These are phyloP conservation scores for Mycena alexandri DNA, from an alignment of 768 basidiomycete genomes.

Conservation along the genomic window DNA sequence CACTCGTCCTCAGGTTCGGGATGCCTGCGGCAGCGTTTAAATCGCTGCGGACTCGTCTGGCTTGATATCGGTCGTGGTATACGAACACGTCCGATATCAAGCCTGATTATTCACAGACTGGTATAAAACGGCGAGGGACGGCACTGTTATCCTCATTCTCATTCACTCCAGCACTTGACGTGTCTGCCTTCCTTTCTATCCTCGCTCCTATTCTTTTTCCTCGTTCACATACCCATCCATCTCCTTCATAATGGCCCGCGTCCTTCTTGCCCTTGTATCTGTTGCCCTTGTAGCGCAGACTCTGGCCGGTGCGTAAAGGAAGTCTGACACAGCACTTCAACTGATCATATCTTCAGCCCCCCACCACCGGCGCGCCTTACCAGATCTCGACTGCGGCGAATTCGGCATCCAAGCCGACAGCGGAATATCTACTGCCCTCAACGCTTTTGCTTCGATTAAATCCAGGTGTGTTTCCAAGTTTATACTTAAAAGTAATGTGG, in stretches of 20 bases:
- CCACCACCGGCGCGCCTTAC: background rate
- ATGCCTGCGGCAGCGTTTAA: no score
- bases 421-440: conserved; percentile 2
- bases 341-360: conserved; percentile 4
- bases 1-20: no score
- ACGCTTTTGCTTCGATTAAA: conserved; percentile 1
- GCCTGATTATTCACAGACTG: background rate
- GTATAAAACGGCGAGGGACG: background rate
- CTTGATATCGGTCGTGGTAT: conserved; percentile 12
- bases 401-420: background rate
- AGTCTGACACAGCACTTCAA: background rate
- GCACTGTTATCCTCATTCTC: conserved; percentile 4
- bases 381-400: background rate
- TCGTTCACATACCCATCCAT: background rate
- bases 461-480: background rate
- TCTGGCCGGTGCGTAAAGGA: conserved; percentile 1
- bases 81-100: background rate
- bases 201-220: no score
- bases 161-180: conserved; percentile 19
- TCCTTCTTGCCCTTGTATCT: background rate
- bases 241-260: conserved; percentile 11
- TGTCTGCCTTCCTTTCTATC: conserved; percentile 13
- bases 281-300: background rate
- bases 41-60: background rate
- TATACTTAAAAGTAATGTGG: no score